phyloP scores from a whole-genome alignment of 495 filamentous ascomycete species.

The Penicillium roqueforti region DNA sequence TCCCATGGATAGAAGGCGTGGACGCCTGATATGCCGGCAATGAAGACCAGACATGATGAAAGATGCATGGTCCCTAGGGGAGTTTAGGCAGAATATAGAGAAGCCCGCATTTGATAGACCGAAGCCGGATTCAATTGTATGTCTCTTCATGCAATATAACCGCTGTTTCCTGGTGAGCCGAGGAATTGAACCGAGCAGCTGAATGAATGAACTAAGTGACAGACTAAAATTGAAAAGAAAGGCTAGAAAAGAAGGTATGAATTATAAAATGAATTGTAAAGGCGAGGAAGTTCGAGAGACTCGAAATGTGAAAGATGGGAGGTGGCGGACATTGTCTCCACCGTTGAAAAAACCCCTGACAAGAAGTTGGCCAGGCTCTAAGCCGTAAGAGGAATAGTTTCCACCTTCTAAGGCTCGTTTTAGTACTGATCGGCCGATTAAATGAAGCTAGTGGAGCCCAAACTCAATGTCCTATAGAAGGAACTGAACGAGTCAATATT shows the following conservation, averaged over 20 bases:
- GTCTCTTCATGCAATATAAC: background rate
- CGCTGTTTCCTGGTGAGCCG: background rate
- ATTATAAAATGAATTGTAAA: constrained; percentile 4
- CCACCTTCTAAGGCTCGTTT: constrained; percentile 2
- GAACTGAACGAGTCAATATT: no score
- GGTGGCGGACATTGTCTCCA: constrained; percentile 11
- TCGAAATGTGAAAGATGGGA: constrained; percentile 10
- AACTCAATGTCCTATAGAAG: background rate
- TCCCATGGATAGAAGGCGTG: constrained; percentile 37
- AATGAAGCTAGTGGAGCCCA: constrained; percentile 5
- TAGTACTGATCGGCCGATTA: constrained; percentile 10
- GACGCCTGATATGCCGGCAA: constrained; percentile 25
- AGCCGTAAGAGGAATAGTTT: background rate
- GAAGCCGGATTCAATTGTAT: background rate
- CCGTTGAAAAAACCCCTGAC: constrained; percentile 16
- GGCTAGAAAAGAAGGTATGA: constrained; percentile 8
- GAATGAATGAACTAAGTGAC: constrained; percentile 8
- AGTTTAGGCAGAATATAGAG: constrained; percentile 17
- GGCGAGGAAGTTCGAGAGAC: constrained; percentile 20
- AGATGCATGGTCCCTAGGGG: constrained; percentile 34
- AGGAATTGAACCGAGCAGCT: background rate
- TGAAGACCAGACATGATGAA: constrained; percentile 27
- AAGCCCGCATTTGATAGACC: constrained; percentile 19
- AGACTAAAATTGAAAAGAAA: background rate
- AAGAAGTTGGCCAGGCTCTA: constrained; percentile 2